Evolutionary conservation across 148 eudicot genomes (phyloP).

Genomic region (Nepenthes gracilis): DNA sequence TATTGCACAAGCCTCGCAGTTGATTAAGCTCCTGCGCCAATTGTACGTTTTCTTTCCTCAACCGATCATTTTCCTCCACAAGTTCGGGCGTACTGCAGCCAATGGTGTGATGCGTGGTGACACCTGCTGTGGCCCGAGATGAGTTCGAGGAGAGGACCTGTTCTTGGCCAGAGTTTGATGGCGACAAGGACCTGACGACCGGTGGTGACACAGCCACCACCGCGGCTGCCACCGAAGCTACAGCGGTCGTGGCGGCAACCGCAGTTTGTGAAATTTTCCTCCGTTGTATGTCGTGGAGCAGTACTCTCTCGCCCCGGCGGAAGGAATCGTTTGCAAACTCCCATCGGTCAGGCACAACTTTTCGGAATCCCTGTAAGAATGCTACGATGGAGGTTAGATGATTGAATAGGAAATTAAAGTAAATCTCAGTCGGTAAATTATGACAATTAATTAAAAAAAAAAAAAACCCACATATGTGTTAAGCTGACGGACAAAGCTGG

Average conservation of each 20-base stretch:
- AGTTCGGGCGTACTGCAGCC: constrained; percentile 30
- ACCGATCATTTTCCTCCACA: constrained; percentile 60
- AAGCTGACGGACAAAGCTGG: constrained; percentile 83
- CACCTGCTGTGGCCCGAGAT: constrained; percentile 30
- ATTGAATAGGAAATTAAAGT: too few relatives aligned
- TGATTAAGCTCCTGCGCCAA: constrained; percentile 42
- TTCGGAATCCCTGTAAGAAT: constrained; percentile 36
- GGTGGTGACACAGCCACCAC: constrained; percentile 23
- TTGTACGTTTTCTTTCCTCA: constrained; percentile 46
- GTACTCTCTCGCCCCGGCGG: constrained; percentile 46
- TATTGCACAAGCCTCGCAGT: constrained; percentile 46
- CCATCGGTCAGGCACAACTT: constrained; percentile 75
- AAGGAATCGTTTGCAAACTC: constrained; percentile 77
- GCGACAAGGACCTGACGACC: constrained; percentile 18
- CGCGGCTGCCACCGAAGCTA: constrained; percentile 4
- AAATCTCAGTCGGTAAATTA: neutral
- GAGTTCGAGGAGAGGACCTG: constrained; percentile 68
- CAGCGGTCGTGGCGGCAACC: constrained; percentile 1
- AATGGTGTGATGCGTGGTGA: constrained; percentile 7
- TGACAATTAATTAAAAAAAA: neutral
- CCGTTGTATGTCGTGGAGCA: constrained; percentile 64
- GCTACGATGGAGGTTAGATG: neutral
- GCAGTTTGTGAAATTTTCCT: constrained; percentile 36
- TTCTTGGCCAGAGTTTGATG: constrained; percentile 56
- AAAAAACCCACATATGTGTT: constrained; percentile 53